A percentile compares a stretch with the other conserved stretches of the same genome.
Conservation (phyloP, 2,329 filamentous ascomycete species). For the Calcarisporium arbuscula region DNA sequence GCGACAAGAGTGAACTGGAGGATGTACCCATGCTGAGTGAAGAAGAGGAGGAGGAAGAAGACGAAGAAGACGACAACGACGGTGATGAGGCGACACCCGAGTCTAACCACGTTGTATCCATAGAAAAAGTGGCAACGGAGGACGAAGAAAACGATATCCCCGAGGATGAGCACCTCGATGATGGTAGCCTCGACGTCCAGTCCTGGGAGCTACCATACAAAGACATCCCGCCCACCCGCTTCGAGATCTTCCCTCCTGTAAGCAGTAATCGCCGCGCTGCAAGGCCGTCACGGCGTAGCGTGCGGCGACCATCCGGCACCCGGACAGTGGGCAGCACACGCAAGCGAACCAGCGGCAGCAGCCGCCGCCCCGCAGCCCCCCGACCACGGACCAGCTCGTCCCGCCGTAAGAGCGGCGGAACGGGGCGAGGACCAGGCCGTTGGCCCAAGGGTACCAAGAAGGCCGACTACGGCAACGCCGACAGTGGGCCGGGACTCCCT, state of each 20-base stretch:
- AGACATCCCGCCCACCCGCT: constrained; percentile 62
- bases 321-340: constrained; percentile 29
- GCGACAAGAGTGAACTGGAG: constrained; percentile 8
- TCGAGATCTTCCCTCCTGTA: constrained; percentile 71
- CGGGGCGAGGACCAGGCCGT: constrained; percentile 56
- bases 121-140: constrained; percentile 21
- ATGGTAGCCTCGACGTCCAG: constrained; percentile 19
- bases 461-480: constrained; percentile 60
- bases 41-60: no score
- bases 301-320: constrained; percentile 29
- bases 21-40: no score
- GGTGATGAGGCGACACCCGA: constrained; percentile 16
- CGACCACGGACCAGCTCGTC: constrained; percentile 36
- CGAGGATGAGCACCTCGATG: constrained; percentile 19
- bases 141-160: constrained; percentile 25
- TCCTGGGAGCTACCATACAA: constrained; percentile 44
- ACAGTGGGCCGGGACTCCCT: constrained; percentile 57
- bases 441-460: constrained; percentile 66
- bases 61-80: constrained; percentile 9
- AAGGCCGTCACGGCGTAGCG: constrained; percentile 35
- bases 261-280: constrained; percentile 41
- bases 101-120: constrained; percentile 23
- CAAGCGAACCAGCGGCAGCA: constrained; percentile 29
- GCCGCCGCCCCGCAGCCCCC: constrained; percentile 24
- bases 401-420: constrained; percentile 55